Base-by-base conservation (phyloP, 2,329 filamentous ascomycete species). In the Microascus cirrosus region DNA sequence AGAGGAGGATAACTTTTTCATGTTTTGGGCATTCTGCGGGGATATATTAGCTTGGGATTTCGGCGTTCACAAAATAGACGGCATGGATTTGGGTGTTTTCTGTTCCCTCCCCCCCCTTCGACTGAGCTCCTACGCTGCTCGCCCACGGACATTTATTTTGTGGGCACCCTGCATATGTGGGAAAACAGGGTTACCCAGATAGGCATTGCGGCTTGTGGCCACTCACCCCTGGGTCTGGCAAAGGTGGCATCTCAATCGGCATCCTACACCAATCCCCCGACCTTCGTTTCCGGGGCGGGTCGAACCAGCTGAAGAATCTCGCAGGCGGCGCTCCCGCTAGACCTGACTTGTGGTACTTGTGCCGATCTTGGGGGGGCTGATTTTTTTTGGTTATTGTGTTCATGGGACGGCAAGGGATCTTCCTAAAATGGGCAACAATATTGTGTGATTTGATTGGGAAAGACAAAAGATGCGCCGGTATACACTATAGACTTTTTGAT, bases 1-100 rank as follows among this genome's bases (percentile, higher is more conserved):
- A 60, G 59, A 59, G 61, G 60, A 61, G 61, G 59, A 53, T 60
- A 59, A 50, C 58, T 61, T 58, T 42, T 61, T 62, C 59, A 55
- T 57, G 34, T 24, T 56, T 53, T 13, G 51, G 36, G n/a, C 50
- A 51, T 55, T 42, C 54, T 15, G 25, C 15, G 53, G 22, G 8
- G 12, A 11, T 24, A 12, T 32, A 18, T 24, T 36, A 2, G 12
- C 3, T 56, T 15, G 18, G 22, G 20, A 25, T 50, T 50, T 50
- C 52, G 53, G 35, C 34, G 45, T 60, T 55, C 28, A 52, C 45
- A 55, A 34, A 57, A 18, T 52, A 54, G 54, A 54, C 39, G 35
- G 35, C 28, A 32, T 18, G 15, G 5, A 12, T 35, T n/a, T 45
- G 39, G 48, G 39, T 13, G 18, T 25, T 45, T 28, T 36, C 54